Evolutionary conservation across 2,329 filamentous ascomycete species (phyloP), one percentile per base, ranked within the genome.

Genomic region (Fusarium ambrosium): DNA sequence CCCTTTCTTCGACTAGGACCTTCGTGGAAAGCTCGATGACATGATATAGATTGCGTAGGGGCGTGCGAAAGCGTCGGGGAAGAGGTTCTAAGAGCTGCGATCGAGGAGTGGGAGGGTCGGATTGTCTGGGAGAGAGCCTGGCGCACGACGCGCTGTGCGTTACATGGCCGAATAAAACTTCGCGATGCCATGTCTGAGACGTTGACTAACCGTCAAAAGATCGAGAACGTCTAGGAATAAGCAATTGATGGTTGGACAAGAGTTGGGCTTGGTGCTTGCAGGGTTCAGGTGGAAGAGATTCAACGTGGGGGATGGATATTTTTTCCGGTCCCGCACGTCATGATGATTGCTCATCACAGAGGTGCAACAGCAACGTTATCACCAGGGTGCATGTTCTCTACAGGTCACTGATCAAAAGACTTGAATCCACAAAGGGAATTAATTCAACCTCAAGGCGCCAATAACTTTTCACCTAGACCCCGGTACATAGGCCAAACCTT

Each of bases 281-380:
- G 27, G 48, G 62, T 66, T 60, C 59, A 37, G 39, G 64, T 27
- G 53, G 62, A 45, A 74, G 64, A 39, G 55, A 59, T 51, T 56
- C 59, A 56, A 74, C 71, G 77, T 77, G 75, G 78, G 76, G 77
- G 70, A 66, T 67, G 61, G 59, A 69, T 65, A 72, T 73, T 74
- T 79, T 77, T 80, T 78, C 69, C 62, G 51, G 68, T 72, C 69
- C 77, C 68, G 76, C 73, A 79, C 78, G 78, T 79, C 78, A 79
- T 79, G 68, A 74, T 74, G 64, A 76, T 56, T 68, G 22, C 55
- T 39, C 41, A 11, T 63, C 27, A 39, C 41, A 20, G 13, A 27
- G 10, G 29, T 43, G 37, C 51, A 53, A 55, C 53, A 37, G 18
- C 27, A 58, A 22, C 16, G n/a, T 22, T 13, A 32, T 32, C 18